Percentiles rank a stretch among this genome's conserved stretches.
phyloP scores from a whole-genome alignment of 1,284 basidiomycete genomes.

The Schizophyllum amplum region DNA sequence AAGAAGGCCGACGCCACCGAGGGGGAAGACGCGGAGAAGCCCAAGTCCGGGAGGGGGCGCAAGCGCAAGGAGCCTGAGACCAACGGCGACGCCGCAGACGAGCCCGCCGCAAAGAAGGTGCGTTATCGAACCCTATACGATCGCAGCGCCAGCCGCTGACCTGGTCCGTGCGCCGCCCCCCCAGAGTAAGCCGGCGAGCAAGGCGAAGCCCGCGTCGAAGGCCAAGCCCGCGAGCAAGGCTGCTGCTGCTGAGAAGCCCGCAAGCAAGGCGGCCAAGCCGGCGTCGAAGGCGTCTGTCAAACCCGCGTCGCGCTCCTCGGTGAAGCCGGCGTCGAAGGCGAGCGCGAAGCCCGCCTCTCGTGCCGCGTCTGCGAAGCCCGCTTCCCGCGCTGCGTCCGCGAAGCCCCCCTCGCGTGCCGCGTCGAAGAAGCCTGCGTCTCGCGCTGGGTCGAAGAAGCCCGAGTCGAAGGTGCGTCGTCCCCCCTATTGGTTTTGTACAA shows the following conservation, averaged over 20 bases:
- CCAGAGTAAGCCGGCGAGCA: conserved; percentile 19
- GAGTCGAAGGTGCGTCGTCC: conserved; percentile 14
- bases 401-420: conserved; percentile 27
- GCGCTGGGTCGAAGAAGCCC: conserved; percentile 29
- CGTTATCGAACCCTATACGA: conserved; percentile 10
- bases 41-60: conserved; percentile 47
- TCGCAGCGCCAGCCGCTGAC: neutral
- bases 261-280: conserved; percentile 12
- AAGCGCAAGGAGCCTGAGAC: conserved; percentile 48
- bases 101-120: conserved; percentile 43
- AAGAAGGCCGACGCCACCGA: conserved; percentile 40
- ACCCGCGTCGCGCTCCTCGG: conserved; percentile 14
- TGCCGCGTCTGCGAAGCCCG: conserved; percentile 23
- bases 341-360: conserved; percentile 18
- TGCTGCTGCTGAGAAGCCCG: conserved; percentile 15
- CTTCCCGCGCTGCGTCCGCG: conserved; percentile 27
- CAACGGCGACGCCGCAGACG: conserved; percentile 22
- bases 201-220: conserved; percentile 22
- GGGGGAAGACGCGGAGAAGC: conserved; percentile 32
- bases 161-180: neutral
- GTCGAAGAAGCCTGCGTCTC: conserved; percentile 27
- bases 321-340: conserved; percentile 23
- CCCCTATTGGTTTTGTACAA: neutral
- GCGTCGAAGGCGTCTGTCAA: conserved; percentile 21
- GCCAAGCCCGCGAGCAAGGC: conserved; percentile 18